Base-by-base conservation (phyloP, 805 yeast genomes). In the Saccharomycopsis synnaedendra region DNA sequence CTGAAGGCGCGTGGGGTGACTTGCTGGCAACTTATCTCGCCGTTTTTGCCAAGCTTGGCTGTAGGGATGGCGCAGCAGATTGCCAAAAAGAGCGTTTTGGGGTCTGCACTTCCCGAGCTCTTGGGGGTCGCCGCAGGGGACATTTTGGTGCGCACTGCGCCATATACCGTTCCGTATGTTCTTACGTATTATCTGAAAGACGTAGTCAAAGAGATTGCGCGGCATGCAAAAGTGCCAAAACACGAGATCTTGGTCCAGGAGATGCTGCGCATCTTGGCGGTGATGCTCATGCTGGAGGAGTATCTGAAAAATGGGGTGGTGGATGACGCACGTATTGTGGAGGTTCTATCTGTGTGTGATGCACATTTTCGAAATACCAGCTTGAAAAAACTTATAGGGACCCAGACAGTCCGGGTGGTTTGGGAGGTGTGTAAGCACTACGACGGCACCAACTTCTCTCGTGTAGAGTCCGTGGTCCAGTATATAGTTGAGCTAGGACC, bases 21-120 rank as follows among this genome's bases (percentile, higher is more conserved):
- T 0, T 81, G 95, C 0, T 88, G 90, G 76, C 85, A 83, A 59
- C 63, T 90, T 9, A 66, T 87, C 27, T 77, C 85, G 5, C 95
- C 96, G 0, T 85, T 77, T 52, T 71, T 93, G 56, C 88, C 90
- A 2, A 74, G 80, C 35, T 68, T 88, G 5, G 74, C 89, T 37
- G 74, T 78, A 40, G 72, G 73, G 29, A 70, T 86, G 11, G 79
- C 86, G 3, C 76, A 76, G 52, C 69, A 70, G 41, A 58, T 76
- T 41, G 64, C 66, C 5, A 63, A 69, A 3, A 74, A 74, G 47
- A 76, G 80, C 0, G 64, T 69, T 4, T 66, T 84, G 46, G 71
- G 86, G 31, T 68, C 68, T 30, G 72, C 75, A 49, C 68, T 90
- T 11, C 75, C 88, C 5, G 78, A 76, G 31, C 65, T 86, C 7